phyloP scores from a whole-genome alignment of 495 filamentous ascomycete genomes.

The Penicillium verhagenii region DNA sequence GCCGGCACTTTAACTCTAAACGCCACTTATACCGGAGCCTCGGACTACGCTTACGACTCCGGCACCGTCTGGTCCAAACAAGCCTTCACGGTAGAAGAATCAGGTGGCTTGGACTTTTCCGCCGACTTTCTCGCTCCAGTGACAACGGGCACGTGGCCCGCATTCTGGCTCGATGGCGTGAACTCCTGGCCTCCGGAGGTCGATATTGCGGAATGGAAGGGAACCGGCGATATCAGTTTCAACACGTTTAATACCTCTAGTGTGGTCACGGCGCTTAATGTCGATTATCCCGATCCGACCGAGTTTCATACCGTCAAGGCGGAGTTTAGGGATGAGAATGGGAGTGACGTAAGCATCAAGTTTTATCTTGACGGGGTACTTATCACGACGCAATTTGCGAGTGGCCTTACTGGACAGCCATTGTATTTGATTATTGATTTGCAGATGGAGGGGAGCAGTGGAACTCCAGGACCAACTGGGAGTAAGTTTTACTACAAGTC shows the following conservation, averaged over 20 bases:
- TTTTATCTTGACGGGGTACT: constrained; percentile 54
- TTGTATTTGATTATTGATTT: constrained; percentile 34
- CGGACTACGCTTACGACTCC: constrained; percentile 44
- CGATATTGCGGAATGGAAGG: constrained; percentile 64
- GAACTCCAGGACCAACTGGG: constrained; percentile 22
- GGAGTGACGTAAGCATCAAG: constrained; percentile 49
- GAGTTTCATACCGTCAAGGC: constrained; percentile 51
- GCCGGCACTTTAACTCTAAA: constrained; percentile 22
- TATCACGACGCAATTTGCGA: constrained; percentile 52
- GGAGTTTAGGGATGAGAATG: constrained; percentile 53
- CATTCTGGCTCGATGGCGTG: constrained; percentile 59
- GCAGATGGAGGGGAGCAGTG: constrained; percentile 32
- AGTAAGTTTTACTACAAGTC: constrained; percentile 23
- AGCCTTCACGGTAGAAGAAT: constrained; percentile 22
- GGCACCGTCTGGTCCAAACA: constrained; percentile 30
- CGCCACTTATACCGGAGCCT: constrained; percentile 43
- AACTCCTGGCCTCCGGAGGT: constrained; percentile 60
- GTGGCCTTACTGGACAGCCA: constrained; percentile 46
- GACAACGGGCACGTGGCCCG: constrained; percentile 54
- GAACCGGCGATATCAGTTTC: constrained; percentile 58
- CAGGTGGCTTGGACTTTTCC: constrained; percentile 22
- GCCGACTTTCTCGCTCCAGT: constrained; percentile 52
- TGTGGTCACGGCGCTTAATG: constrained; percentile 45
- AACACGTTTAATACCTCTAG: constrained; percentile 60
- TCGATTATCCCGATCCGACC: constrained; percentile 45